Percentiles rank a stretch among this genome's conserved stretches.
Evolutionary conservation across 148 eudicot species (phyloP).

Genomic region (Suaeda aralocaspica): DNA sequence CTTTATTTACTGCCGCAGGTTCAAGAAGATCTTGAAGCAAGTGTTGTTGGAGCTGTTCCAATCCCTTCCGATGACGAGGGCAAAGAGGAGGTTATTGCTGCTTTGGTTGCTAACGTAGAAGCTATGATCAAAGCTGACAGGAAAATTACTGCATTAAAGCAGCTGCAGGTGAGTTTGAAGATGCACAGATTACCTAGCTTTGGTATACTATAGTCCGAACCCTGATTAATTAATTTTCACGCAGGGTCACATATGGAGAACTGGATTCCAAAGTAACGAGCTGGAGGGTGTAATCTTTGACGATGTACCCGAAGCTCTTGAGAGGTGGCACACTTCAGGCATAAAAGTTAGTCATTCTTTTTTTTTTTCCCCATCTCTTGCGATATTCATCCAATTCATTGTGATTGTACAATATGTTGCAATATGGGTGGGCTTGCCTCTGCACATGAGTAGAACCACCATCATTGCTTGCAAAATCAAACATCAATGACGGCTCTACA

Average conservation of each 20-base stretch:
- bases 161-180: slow-evolving; percentile 61
- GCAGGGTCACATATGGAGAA: slow-evolving; percentile 95
- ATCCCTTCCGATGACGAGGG: slow-evolving; percentile 59
- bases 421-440: not conserved
- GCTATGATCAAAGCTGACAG: slow-evolving; percentile 97
- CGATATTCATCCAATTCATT: not conserved
- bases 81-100: slow-evolving; percentile 71
- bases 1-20: slow-evolving; percentile 39
- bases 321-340: slow-evolving; percentile 82
- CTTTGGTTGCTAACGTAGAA: slow-evolving; percentile 82
- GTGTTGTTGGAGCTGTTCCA: slow-evolving; percentile 66
- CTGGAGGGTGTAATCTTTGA: slow-evolving; percentile 70
- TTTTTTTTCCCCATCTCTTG: not conserved
- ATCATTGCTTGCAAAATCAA: not conserved
- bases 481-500: not conserved
- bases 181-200: not conserved
- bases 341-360: slow-evolving; percentile 44
- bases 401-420: not conserved
- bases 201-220: not conserved
- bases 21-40: slow-evolving; percentile 60
- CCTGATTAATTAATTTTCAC: slow-evolving; percentile 17
- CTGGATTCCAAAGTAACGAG: slow-evolving; percentile 75
- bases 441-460: not conserved
- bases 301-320: slow-evolving; percentile 87
- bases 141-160: slow-evolving; percentile 89